Conservation (phyloP, 75 land plant genomes). For the Sequoiadendron giganteum region DNA sequence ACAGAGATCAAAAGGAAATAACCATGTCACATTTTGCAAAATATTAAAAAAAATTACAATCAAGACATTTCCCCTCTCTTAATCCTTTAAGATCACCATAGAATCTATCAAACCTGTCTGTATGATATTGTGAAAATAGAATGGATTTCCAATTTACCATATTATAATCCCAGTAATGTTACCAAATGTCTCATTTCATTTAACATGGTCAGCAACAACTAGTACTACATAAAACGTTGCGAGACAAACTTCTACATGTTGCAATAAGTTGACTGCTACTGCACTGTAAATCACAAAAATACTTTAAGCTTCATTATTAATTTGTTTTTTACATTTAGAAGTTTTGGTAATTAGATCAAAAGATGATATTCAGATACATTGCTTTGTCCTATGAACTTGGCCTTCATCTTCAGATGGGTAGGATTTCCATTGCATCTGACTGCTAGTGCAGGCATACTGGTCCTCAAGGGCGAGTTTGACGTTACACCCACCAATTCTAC, state of each 20-base stretch:
- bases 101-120: background rate
- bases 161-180: background rate
- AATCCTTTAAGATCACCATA: background rate
- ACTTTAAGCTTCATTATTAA: background rate
- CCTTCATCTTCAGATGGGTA: background rate
- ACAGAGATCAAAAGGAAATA: background rate
- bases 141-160: background rate
- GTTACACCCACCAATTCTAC: background rate
- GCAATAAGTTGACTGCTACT: background rate
- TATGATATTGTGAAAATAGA: background rate
- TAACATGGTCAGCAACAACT: background rate
- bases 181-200: background rate
- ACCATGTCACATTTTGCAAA: conserved; percentile 1
- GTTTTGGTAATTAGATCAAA: background rate
- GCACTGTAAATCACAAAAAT: background rate
- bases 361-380: background rate
- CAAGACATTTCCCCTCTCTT: background rate
- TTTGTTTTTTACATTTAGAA: background rate
- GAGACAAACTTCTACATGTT: background rate
- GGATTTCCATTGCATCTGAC: background rate
- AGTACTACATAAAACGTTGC: background rate
- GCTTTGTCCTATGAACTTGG: background rate
- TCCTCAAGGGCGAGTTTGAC: background rate
- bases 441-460: background rate
- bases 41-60: conserved; percentile 10